Base-by-base conservation (phyloP, 768 basidiomycete species). In the Termitomyces sp. region DNA sequence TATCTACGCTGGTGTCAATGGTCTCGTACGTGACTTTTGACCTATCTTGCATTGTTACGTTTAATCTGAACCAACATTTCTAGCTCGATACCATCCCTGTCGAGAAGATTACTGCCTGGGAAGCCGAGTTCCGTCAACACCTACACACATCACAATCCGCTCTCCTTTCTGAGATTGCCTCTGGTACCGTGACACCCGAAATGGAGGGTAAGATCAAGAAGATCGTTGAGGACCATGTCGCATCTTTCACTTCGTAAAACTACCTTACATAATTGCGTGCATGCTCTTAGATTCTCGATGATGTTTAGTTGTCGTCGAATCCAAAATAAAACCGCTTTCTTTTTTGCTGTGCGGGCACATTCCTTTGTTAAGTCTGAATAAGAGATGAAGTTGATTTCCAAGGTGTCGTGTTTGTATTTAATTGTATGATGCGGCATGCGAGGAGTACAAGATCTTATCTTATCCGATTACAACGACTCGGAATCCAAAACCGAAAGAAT, bases 1-100 rank as follows among this genome's bases (percentile, higher is more conserved):
- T 74, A 94, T 98, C 80, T 98, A 96, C 73, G 97, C 96, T 64
- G 96, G 96, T 86, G 97, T 99, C 67, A 95, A 98, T 77, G 97
- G 97, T 92, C 86, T 97, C 62, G 88, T 90, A 72, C 65, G 88
- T 82, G 18, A 15, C 5, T 34, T n/a, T 13, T 51, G 20, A 39
- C 33, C 16, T 1, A 41, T 12, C 57, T 29, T 15, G 1, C 13
- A n/a, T 1, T n/a, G 22, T 20, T 42, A n/a, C 29, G 26, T 16
- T 24, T 47, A 1, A 60, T 58, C 8, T 59, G 29, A 67, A 31
- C 26, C 34, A 8, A 10, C 22, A 39, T 45, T 24, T 47, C 1
- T 58, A 91, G 86, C 93, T 99, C 66, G 97, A 98, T 73, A 80
- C 92, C 29, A 92, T 99, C 75, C 90, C 94, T 46, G 94, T 97